A percentile compares a stretch with the other conserved stretches of the same genome.
These are phyloP conservation scores for Leptographium wingfieldii DNA, from an alignment of 2,329 filamentous ascomycete genomes.

Conservation along the genomic window DNA sequence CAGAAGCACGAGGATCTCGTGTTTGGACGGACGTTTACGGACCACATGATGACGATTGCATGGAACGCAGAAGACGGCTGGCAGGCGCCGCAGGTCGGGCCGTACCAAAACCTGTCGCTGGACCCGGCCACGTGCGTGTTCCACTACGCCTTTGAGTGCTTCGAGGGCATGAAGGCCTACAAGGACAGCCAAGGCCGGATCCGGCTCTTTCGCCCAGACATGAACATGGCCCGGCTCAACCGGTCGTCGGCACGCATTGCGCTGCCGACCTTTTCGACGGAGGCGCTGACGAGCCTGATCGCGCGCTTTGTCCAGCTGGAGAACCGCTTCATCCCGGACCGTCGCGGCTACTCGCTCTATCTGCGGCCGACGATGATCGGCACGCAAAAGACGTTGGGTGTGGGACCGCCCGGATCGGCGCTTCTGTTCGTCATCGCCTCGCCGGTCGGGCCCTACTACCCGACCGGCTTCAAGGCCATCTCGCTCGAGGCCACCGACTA, in stretches of 20 bases:
- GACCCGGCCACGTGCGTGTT: slow-evolving; percentile 95
- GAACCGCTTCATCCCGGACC: slow-evolving; percentile 76
- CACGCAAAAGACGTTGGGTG: slow-evolving; percentile 86
- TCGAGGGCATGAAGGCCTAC: slow-evolving; percentile 99
- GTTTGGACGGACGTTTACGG: slow-evolving; percentile 86
- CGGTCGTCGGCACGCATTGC: slow-evolving; percentile 85
- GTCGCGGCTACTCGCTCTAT: slow-evolving; percentile 86
- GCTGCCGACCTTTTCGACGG: slow-evolving; percentile 69
- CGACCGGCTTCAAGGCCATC: slow-evolving; percentile 94
- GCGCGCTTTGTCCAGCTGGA: slow-evolving; percentile 69
- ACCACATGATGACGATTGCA: slow-evolving; percentile 94
- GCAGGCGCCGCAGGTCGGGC: slow-evolving; percentile 69
- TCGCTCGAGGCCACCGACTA: slow-evolving; percentile 93
- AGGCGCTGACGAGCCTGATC: slow-evolving; percentile 69
- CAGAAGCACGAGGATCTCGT: slow-evolving; percentile 68
- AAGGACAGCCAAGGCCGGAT: slow-evolving; percentile 69
- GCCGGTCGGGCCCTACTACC: slow-evolving; percentile 95
- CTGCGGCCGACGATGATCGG: slow-evolving; percentile 94
- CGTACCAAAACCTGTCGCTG: slow-evolving; percentile 93
- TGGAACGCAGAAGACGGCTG: slow-evolving; percentile 82
- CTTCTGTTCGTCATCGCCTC: slow-evolving; percentile 92
- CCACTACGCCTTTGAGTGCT: slow-evolving; percentile 96
- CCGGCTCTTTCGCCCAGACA: slow-evolving; percentile 84
- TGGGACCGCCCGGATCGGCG: slow-evolving; percentile 82
- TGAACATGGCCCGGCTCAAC: slow-evolving; percentile 93